Evolutionary conservation across 2,329 filamentous ascomycete genomes (phyloP).

Genomic region (Aureobasidium uvarum): DNA sequence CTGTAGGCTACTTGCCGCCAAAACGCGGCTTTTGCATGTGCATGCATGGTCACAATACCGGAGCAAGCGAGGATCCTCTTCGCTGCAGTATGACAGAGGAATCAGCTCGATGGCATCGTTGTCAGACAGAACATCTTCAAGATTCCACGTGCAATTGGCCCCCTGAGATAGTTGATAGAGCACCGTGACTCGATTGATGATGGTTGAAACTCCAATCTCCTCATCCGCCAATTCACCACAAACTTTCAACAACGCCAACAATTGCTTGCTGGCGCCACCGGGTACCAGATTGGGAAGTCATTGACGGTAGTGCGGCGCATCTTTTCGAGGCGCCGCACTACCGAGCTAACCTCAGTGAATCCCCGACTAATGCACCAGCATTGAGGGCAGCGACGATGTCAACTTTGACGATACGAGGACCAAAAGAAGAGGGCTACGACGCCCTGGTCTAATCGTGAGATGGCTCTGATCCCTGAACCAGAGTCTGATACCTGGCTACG

Average conservation of each 20-base stretch:
- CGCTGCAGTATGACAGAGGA: background rate
- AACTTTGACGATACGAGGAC: slow-evolving; percentile 10
- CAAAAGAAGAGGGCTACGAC: background rate
- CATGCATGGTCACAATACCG: background rate
- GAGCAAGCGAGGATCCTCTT: background rate
- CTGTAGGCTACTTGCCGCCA: background rate
- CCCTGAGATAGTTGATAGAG: background rate
- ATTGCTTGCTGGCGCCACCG: slow-evolving; percentile 17
- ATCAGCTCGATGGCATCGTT: background rate
- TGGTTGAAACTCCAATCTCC: background rate
- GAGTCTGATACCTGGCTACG: background rate
- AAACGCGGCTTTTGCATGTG: slow-evolving; percentile 4
- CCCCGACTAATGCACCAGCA: slow-evolving; percentile 7
- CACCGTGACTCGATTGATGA: too few relatives aligned
- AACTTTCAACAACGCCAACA: background rate
- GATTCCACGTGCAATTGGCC: too few relatives aligned
- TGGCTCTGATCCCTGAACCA: background rate
- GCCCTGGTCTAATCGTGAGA: background rate
- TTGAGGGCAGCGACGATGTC: slow-evolving; percentile 1
- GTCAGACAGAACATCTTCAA: background rate
- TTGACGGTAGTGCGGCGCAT: slow-evolving; percentile 1
- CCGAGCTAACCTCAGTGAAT: background rate
- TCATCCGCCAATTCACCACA: background rate
- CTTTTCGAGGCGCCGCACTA: background rate
- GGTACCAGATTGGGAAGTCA: background rate